Conservation (phyloP, 163 green algal species). For the Prototheca wickerhamii region DNA sequence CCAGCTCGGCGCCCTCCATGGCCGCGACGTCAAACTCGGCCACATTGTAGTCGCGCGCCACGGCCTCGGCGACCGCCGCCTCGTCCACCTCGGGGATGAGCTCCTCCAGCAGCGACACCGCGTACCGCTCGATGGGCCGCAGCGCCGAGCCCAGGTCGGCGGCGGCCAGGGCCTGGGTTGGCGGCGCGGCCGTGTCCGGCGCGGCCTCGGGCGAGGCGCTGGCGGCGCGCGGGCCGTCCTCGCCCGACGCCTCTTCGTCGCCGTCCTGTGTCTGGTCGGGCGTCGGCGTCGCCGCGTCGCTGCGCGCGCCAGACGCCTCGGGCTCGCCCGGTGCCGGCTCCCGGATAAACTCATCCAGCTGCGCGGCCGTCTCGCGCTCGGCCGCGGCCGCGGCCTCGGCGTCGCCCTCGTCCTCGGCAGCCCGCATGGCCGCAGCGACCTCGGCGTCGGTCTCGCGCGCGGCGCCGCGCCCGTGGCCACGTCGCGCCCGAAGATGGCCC, state of each 20-base stretch:
- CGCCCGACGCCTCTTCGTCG: not conserved
- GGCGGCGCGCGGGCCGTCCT: not conserved
- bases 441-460: slow-evolving; percentile 15
- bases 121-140: slow-evolving; percentile 40
- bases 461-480: not conserved
- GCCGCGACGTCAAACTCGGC: slow-evolving; percentile 24
- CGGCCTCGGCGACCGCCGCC: not conserved
- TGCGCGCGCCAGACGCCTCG: not conserved
- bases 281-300: not conserved
- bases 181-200: slow-evolving; percentile 1
- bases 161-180: too few relatives aligned
- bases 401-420: slow-evolving; percentile 71
- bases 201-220: slow-evolving; percentile 10
- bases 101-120: slow-evolving; percentile 36
- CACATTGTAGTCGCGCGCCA: slow-evolving; percentile 19
- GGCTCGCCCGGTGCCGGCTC: not conserved
- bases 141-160: slow-evolving; percentile 6
- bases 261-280: not conserved
- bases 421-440: slow-evolving; percentile 52
- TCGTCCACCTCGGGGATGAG: slow-evolving; percentile 13
- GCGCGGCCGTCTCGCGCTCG: slow-evolving; percentile 40
- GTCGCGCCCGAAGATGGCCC: slow-evolving; percentile 5
- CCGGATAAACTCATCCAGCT: slow-evolving; percentile 51
- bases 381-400: slow-evolving; percentile 46
- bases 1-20: slow-evolving; percentile 10